These are phyloP conservation scores for Puya raimondii DNA, from an alignment of 176 grass and related monocot genomes.

Conservation along the genomic window DNA sequence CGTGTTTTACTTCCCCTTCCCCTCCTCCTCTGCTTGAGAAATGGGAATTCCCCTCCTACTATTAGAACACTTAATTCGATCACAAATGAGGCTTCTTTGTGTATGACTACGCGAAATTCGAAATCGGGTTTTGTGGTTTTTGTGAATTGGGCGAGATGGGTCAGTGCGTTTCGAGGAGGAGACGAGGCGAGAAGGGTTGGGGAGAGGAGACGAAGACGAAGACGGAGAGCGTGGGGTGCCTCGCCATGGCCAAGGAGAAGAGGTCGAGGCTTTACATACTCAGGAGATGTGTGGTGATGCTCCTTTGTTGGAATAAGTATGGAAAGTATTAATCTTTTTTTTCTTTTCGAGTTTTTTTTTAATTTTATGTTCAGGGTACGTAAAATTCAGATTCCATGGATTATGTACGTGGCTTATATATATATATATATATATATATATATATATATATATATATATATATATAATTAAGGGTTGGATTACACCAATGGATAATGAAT, in stretches of 20 bases:
- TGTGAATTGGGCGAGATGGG: conserved; percentile 4
- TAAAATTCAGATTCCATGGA: too few relatives aligned
- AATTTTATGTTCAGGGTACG: not conserved
- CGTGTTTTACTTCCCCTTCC: not conserved
- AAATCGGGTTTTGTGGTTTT: not conserved
- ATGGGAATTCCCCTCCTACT: not conserved
- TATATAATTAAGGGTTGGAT: too few relatives aligned
- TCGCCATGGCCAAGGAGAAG: conserved; percentile 12
- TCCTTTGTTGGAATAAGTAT: conserved; percentile 18
- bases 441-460: too few relatives aligned
- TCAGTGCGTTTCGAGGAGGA: not conserved
- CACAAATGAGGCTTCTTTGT: not conserved
- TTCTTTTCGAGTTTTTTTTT: not conserved
- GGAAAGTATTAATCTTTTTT: conserved; percentile 5
- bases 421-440: too few relatives aligned
- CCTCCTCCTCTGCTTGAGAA: not conserved
- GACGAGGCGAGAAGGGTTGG: not conserved
- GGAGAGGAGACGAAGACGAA: not conserved
- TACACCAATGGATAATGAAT: too few relatives aligned
- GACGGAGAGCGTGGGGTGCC: conserved; percentile 3
- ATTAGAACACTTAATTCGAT: not conserved
- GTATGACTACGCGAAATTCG: not conserved
- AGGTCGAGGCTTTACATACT: conserved; percentile 14
- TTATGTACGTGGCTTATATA: too few relatives aligned
- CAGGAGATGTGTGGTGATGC: conserved; percentile 18